Evolutionary conservation across 495 filamentous ascomycete species (phyloP), one percentile per base, ranked within the genome.

Genomic region (Penicillium daleae): DNA sequence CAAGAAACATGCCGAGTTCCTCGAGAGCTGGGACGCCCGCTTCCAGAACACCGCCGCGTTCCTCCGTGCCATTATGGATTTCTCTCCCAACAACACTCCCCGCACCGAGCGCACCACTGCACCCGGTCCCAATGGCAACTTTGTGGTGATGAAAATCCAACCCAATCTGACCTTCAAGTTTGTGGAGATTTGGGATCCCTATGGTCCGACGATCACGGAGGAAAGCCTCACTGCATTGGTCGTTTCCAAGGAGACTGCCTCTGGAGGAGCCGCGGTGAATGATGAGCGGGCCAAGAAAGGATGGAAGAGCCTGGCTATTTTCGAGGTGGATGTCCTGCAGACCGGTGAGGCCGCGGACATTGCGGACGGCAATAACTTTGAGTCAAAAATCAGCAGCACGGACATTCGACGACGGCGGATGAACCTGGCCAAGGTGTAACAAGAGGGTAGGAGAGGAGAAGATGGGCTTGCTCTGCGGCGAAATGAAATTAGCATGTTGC

Each of bases 271-370:
- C 50, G 89, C 90, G 0, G 91, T 98, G 57, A 98, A 98, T 73
- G 80, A 87, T 3, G 90, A 89, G 69, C 85, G 95, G 54, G 77
- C 69, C 40, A 90, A 92, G 75, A 89, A 89, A 61, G 92, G 91
- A 3, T 98, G 92, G 92, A 69, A 79, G 35, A 70, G 74, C 37
- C 78, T 98, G 55, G 88, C 92, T 31, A 85, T 95, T 8, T 96
- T 93, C 71, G 92, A 95, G 73, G 90, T 98, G n/a, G 92, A 95
- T 66, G 93, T 97, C 35, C 83, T 97, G 21, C 87, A 93, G 73
- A 82, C 88, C 10, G 81, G 83, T 12, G 89, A 89, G 42, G 73
- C 81, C 32, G 71, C 82, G 8, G 83, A 84, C 10, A 59, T 63
- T 21, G 64, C 69, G 19, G 51, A 37, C 22, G 76, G 78, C 15